Conservation (phyloP, 768 basidiomycete genomes). For the Mycena floridula region DNA sequence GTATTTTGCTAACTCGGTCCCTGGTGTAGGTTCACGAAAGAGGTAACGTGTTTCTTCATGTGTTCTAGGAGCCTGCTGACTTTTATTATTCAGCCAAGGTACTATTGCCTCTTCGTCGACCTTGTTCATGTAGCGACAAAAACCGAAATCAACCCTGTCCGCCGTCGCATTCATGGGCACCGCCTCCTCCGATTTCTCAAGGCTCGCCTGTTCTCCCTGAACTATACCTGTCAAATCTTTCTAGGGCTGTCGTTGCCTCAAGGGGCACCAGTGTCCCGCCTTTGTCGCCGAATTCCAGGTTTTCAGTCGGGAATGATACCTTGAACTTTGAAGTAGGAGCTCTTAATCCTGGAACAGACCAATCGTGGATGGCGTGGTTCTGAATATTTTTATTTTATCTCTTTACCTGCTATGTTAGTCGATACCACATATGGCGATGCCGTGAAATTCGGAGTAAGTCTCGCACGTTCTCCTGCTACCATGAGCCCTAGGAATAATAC, state of each 20-base stretch:
- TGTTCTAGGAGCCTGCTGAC: too few species aligned
- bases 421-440: background rate
- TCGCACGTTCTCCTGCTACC: too few species aligned
- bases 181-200: slow-evolving; percentile 24
- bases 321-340: slow-evolving; percentile 45
- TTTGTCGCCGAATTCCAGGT: slow-evolving; percentile 28
- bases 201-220: slow-evolving; percentile 34
- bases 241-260: slow-evolving; percentile 18
- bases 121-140: slow-evolving; percentile 30
- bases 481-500: too few species aligned
- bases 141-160: too few species aligned
- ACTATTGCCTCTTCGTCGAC: slow-evolving; percentile 37
- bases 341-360: slow-evolving; percentile 33
- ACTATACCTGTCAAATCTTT: slow-evolving; percentile 22
- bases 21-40: too few species aligned
- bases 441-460: too few species aligned
- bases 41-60: too few species aligned
- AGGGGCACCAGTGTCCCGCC: slow-evolving; percentile 22
- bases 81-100: too few species aligned
- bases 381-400: slow-evolving; percentile 10
- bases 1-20: too few species aligned
- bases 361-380: slow-evolving; percentile 45
- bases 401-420: too few species aligned
- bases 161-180: slow-evolving; percentile 40
- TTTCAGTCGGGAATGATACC: slow-evolving; percentile 37